phyloP scores from a whole-genome alignment of 2,329 filamentous ascomycete species.

The Aspergillus fructus region DNA sequence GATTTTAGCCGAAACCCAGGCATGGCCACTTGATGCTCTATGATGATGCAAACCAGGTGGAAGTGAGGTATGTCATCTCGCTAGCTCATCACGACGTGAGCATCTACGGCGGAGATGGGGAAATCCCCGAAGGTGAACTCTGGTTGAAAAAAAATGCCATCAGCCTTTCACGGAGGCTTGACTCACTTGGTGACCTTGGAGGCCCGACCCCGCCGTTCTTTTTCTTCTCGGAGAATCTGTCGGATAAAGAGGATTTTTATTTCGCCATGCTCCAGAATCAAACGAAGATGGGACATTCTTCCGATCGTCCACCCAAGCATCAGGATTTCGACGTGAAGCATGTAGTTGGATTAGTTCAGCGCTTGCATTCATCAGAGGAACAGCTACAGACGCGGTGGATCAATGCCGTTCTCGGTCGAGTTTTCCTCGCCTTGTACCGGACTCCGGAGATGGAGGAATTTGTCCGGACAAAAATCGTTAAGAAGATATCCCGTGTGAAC shows the following conservation, averaged over 20 bases:
- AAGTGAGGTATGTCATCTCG: conserved; percentile 94
- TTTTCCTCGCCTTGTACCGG: conserved; percentile 86
- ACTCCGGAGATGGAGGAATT: conserved; percentile 77
- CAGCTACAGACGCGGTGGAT: conserved; percentile 89
- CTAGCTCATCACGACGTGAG: conserved; percentile 79
- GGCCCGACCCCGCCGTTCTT: conserved; percentile 79
- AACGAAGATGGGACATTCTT: conserved; percentile 62
- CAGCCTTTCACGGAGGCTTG: conserved; percentile 67
- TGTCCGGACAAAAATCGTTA: conserved; percentile 82
- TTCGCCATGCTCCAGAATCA: conserved; percentile 86
- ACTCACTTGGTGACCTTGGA: conserved; percentile 52
- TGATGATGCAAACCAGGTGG: conserved; percentile 90
- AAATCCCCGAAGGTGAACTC: conserved; percentile 84
- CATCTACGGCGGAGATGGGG: conserved; percentile 76
- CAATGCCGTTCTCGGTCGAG: conserved; percentile 82
- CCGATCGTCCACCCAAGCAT: conserved; percentile 63
- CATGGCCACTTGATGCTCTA: conserved; percentile 97
- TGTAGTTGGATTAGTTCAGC: conserved; percentile 86
- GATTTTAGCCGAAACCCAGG: conserved; percentile 44
- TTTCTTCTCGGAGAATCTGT: conserved; percentile 91
- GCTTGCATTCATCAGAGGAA: conserved; percentile 86
- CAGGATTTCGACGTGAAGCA: conserved; percentile 79
- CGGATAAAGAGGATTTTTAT: conserved; percentile 98
- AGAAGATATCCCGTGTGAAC: conserved; percentile 93
- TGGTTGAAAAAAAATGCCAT: conserved; percentile 95